Evolutionary conservation across 305 asterid species (phyloP).

Genomic region (Withania somnifera): DNA sequence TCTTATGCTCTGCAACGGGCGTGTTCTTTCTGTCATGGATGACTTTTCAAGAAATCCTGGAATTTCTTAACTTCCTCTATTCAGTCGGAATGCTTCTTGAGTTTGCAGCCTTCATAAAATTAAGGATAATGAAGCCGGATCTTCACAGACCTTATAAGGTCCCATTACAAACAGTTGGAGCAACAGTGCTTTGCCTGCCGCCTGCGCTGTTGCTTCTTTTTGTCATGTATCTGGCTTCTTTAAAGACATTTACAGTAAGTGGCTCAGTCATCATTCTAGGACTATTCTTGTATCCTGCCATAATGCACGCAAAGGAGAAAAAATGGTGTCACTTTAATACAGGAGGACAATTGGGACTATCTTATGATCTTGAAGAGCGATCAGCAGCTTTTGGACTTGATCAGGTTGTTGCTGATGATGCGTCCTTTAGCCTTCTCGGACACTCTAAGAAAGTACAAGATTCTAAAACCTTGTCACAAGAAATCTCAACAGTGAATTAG

Average conservation of each 20-base stretch:
- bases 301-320: constrained; percentile 32
- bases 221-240: constrained; percentile 79
- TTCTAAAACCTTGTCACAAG: constrained; percentile 4
- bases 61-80: constrained; percentile 82
- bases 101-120: constrained; percentile 72
- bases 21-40: constrained; percentile 84
- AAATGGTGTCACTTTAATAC: constrained; percentile 37
- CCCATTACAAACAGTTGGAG: constrained; percentile 55
- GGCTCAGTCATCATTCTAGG: constrained; percentile 41
- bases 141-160: constrained; percentile 79
- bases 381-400: constrained; percentile 11
- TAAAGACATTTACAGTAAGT: constrained; percentile 53
- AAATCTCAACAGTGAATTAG: constrained; percentile 16
- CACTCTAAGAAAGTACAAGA: not conserved
- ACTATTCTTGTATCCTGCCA: constrained; percentile 22
- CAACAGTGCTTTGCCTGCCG: constrained; percentile 65
- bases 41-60: constrained; percentile 89
- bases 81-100: constrained; percentile 83
- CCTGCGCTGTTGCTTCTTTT: constrained; percentile 62
- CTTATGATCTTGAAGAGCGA: constrained; percentile 20
- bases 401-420: constrained; percentile 19
- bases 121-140: constrained; percentile 57
- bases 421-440: constrained; percentile 20
- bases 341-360: not conserved
- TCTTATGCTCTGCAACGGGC: constrained; percentile 75